Conservation (phyloP, 2,329 filamentous ascomycete species). For the Cordyceps javanica region DNA sequence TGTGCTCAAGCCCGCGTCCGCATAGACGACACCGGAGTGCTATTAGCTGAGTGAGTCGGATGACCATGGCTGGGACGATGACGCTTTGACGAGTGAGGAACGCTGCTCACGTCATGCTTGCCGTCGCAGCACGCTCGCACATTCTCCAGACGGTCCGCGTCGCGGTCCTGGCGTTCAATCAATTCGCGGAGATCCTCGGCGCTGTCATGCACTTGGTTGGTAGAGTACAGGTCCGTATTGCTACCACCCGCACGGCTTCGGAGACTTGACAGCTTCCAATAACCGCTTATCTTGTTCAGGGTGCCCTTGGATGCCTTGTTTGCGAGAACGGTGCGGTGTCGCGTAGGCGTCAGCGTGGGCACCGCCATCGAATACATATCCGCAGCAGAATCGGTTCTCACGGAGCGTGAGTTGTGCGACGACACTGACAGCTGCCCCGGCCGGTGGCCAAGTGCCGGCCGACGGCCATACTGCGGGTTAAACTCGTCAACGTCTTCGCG, state of each 20-base stretch:
- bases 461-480: slow-evolving; percentile 56
- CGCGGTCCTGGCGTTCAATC: slow-evolving; percentile 71
- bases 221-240: slow-evolving; percentile 49
- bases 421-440: slow-evolving; percentile 61
- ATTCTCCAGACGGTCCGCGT: slow-evolving; percentile 80
- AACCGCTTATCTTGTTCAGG: slow-evolving; percentile 53
- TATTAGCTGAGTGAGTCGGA: slow-evolving; percentile 7
- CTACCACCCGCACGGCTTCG: slow-evolving; percentile 43
- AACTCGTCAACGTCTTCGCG: slow-evolving; percentile 70
- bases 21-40: slow-evolving; percentile 9
- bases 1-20: slow-evolving; percentile 6
- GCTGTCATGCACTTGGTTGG: slow-evolving; percentile 63
- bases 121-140: slow-evolving; percentile 97
- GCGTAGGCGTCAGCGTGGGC: slow-evolving; percentile 50
- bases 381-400: slow-evolving; percentile 58
- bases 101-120: slow-evolving; percentile 39
- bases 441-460: slow-evolving; percentile 32
- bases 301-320: slow-evolving; percentile 37
- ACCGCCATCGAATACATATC: slow-evolving; percentile 43
- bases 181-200: slow-evolving; percentile 77
- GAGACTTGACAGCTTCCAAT: slow-evolving; percentile 51
- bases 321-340: slow-evolving; percentile 30
- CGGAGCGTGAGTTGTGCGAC: slow-evolving; percentile 72
- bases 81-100: slow-evolving; percentile 13
- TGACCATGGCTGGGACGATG: slow-evolving; percentile 12